Percentiles rank a stretch among this genome's conserved stretches.
phyloP scores from a whole-genome alignment of 495 filamentous ascomycete species.

The Penicillium cataractarum region DNA sequence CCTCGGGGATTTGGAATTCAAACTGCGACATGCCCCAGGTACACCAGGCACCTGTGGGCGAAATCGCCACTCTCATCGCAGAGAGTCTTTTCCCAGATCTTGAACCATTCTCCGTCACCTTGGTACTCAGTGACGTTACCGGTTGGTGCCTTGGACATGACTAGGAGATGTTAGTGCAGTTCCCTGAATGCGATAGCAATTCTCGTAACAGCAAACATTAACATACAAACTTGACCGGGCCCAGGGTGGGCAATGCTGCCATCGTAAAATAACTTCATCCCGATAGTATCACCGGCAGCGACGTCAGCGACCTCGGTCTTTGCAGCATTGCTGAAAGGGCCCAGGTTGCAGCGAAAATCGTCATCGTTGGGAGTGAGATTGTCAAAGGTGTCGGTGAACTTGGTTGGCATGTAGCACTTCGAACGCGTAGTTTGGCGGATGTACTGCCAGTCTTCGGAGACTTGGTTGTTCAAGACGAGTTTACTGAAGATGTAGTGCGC shows the following conservation, averaged over 20 bases:
- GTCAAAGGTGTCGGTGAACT: conserved; percentile 23
- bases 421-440: conserved; percentile 27
- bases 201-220: conserved; percentile 24
- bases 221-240: conserved; percentile 29
- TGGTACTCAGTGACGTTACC: conserved; percentile 42
- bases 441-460: conserved; percentile 26
- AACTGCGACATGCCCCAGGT: conserved; percentile 20
- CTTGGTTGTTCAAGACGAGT: conserved; percentile 18
- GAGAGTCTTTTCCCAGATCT: conserved; percentile 45
- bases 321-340: conserved; percentile 24
- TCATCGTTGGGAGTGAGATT: conserved; percentile 25
- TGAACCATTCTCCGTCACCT: conserved; percentile 56
- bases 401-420: conserved; percentile 26
- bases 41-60: conserved; percentile 24
- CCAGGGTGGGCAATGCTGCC: conserved; percentile 23
- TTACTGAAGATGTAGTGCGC: conserved; percentile 32
- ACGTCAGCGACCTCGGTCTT: conserved; percentile 29
- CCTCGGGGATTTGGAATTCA: conserved; percentile 55
- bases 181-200: too few species aligned
- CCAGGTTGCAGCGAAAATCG: conserved; percentile 30
- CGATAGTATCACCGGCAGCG: conserved; percentile 26
- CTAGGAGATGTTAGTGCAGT: conserved; percentile 22
- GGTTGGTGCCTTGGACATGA: conserved; percentile 51
- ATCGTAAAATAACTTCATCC: conserved; percentile 29
- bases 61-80: conserved; percentile 38